phyloP scores from a whole-genome alignment of 1,139 yeast genomes.

The Taphrina deformans region DNA sequence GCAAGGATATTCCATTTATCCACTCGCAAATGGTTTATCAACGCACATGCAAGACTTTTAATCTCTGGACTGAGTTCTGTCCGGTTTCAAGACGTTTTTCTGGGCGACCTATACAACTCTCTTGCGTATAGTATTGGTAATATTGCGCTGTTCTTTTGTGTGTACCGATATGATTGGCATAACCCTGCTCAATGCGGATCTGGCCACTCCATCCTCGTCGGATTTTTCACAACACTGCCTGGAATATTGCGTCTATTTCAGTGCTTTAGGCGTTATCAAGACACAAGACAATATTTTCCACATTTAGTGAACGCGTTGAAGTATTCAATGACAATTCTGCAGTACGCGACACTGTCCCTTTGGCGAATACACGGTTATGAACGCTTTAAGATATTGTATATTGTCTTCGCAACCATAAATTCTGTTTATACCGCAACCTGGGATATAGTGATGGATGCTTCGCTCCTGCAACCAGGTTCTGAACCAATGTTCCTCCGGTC shows the following conservation, averaged over 20 bases:
- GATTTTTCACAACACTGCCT: slow-evolving; percentile 80
- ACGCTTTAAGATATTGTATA: slow-evolving; percentile 58
- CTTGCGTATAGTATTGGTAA: slow-evolving; percentile 86
- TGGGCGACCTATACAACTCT: slow-evolving; percentile 88
- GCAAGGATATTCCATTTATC: slow-evolving; percentile 55
- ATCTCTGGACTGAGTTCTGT: slow-evolving; percentile 89
- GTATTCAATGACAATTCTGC: slow-evolving; percentile 64
- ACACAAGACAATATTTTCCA: slow-evolving; percentile 94
- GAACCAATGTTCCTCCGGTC: slow-evolving; percentile 54
- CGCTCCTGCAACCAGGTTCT: slow-evolving; percentile 66
- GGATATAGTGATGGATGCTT: slow-evolving; percentile 97
- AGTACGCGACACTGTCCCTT: slow-evolving; percentile 72
- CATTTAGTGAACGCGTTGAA: slow-evolving; percentile 89
- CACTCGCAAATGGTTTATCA: slow-evolving; percentile 71
- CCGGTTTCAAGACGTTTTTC: slow-evolving; percentile 87
- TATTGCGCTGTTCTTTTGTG: slow-evolving; percentile 78
- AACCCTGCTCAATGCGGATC: slow-evolving; percentile 66
- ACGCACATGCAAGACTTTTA: slow-evolving; percentile 69
- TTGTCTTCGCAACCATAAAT: slow-evolving; percentile 71
- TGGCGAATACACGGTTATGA: slow-evolving; percentile 63
- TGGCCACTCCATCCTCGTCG: slow-evolving; percentile 68
- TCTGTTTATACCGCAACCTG: slow-evolving; percentile 67
- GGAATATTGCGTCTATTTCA: slow-evolving; percentile 88
- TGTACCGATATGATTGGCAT: slow-evolving; percentile 69
- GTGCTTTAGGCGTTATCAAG: slow-evolving; percentile 86